Evolutionary conservation across 2,329 filamentous ascomycete species (phyloP), one percentile per base, ranked within the genome.

Genomic region (Coniochaeta hoffmannii): DNA sequence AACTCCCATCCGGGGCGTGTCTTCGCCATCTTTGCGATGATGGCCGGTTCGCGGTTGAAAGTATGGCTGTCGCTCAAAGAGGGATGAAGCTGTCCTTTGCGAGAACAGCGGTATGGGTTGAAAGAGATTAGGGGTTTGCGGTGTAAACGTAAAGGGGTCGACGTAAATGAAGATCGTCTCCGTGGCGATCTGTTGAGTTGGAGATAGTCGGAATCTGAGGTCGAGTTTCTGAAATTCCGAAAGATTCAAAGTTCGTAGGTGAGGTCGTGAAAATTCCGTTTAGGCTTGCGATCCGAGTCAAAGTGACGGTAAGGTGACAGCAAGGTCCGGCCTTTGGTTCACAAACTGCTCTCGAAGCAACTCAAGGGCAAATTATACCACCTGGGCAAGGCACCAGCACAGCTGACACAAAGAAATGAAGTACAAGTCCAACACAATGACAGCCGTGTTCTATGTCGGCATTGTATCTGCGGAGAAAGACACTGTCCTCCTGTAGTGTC

Each of bases 391-490:
- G 17, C 15, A 34, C 10, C 49, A 51, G 49, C 49, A 51, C 49
- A 51, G 49, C 49, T 51, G 49, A 32, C 22, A 51, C 12, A 51
- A 51, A 51, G 49, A 51, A 51, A 32, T 19, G 26, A 51, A 51
- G 28, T 32, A 51, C 17, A 51, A 51, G 10, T 34, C 26, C 26
- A 24, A 26, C 49, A 31, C 28, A 51, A 51, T 34, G 19, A 34
- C 49, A 7, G n/a, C 28, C 31, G 32, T 51, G 49, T 51, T 19
- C 49, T 51, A 51, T n/a, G 15, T 34, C 31, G 28, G 7, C 49
- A 51, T 51, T 51, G 49, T 51, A n/a, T 31, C n/a, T 14, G 32
- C n/a, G 28, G 6, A 51, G 14, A 51, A 34, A 51, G 26, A 24
- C 26, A 22, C 31, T 34, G 49, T 31, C 32, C 49, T 51, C 26